These are phyloP conservation scores for Amaranthus hypochondriacus DNA, from an alignment of 148 eudicot genomes.

Conservation along the genomic window DNA sequence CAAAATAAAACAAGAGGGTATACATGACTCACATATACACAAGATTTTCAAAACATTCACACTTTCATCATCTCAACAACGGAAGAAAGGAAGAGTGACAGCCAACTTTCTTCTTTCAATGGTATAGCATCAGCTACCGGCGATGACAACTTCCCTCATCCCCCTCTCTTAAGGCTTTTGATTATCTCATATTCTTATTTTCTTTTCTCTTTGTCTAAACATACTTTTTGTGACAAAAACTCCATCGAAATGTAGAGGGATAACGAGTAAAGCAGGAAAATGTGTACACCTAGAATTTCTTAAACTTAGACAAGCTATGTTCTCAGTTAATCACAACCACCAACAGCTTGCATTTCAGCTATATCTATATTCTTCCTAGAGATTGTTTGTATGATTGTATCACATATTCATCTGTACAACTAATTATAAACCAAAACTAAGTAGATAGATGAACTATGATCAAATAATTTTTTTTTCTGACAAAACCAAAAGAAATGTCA, in stretches of 20 bases:
- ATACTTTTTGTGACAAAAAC: not conserved
- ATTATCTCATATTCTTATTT: not conserved
- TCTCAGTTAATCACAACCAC: not conserved
- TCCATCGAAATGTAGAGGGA: not conserved
- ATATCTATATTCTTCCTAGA: not conserved
- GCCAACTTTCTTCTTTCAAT: not conserved
- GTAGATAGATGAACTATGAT: not conserved
- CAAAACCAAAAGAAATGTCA: not conserved
- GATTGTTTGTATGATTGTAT: no score
- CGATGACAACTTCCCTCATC: not conserved
- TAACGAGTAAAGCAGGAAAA: not conserved
- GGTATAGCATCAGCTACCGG: no score
- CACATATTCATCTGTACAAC: not conserved
- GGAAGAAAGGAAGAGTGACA: not conserved
- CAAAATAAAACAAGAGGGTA: not conserved
- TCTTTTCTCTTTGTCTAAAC: not conserved
- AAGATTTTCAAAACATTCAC: not conserved
- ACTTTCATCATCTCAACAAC: not conserved
- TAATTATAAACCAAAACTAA: not conserved
- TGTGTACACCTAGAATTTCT: not conserved
- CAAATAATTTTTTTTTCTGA: not conserved
- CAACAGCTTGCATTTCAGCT: no score
- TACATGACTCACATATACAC: not conserved
- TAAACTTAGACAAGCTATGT: not conserved
- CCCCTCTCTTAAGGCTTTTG: not conserved